phyloP scores from a whole-genome alignment of 306 rosid genomes.

The Geum urbanum region DNA sequence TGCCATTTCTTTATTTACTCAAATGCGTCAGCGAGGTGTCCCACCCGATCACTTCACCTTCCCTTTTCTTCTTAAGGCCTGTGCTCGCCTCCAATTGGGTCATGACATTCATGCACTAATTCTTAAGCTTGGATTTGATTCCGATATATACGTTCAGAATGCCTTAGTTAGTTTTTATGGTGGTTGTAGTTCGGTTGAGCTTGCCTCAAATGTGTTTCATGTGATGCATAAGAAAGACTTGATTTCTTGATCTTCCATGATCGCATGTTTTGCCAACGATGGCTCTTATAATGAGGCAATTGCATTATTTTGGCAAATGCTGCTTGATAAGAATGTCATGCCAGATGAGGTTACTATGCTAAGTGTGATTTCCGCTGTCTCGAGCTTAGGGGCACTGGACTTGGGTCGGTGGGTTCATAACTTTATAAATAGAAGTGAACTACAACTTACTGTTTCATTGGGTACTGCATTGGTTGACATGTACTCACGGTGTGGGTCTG shows the following conservation, averaged over 20 bases:
- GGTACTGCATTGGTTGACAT: constrained; percentile 26
- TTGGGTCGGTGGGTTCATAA: constrained; percentile 7
- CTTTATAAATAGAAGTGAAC: not conserved
- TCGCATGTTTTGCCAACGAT: not conserved
- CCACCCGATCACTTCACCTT: constrained; percentile 14
- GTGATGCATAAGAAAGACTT: constrained; percentile 5
- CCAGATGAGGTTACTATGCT: constrained; percentile 13
- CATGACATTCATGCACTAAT: constrained; percentile 7
- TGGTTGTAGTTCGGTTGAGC: not conserved
- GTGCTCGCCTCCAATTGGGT: constrained; percentile 1
- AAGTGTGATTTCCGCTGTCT: constrained; percentile 3
- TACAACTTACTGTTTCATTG: constrained; percentile 11
- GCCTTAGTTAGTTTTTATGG: constrained; percentile 12
- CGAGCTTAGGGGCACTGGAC: constrained; percentile 8
- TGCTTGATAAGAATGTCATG: not conserved
- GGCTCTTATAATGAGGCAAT: not conserved
- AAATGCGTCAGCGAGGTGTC: not conserved
- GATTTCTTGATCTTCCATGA: constrained; percentile 18
- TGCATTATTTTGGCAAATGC: constrained; percentile 10
- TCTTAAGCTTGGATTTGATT: not conserved
- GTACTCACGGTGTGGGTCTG: constrained; percentile 28
- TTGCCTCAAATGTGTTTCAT: constrained; percentile 5
- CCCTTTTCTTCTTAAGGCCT: constrained; percentile 11
- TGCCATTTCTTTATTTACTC: constrained; percentile 3
- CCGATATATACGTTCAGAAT: constrained; percentile 3